Conservation (phyloP, 345 rosid genomes). For the Excoecaria agallocha region DNA sequence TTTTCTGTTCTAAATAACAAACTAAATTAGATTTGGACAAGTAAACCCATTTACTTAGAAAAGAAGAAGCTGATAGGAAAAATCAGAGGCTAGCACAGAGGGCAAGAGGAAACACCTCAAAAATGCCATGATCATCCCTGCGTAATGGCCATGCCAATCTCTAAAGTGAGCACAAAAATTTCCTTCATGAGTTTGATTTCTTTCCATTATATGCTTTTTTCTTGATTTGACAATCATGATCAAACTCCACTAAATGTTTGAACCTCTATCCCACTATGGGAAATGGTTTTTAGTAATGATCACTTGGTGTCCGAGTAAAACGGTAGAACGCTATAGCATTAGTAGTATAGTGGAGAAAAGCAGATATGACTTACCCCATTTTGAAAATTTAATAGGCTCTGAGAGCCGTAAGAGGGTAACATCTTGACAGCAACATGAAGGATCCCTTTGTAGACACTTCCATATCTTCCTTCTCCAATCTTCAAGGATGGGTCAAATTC, state of each 20-base stretch:
- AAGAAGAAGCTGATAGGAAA: background rate
- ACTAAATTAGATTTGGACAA: background rate
- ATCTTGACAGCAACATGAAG: slow-evolving; percentile 83
- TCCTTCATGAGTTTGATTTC: background rate
- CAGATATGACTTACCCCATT: slow-evolving; percentile 46
- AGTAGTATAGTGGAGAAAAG: background rate
- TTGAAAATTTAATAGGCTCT: slow-evolving; percentile 51
- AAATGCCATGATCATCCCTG: background rate
- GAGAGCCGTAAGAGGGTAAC: slow-evolving; percentile 77
- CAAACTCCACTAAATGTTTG: background rate
- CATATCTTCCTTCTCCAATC: slow-evolving; percentile 81
- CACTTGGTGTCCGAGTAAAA: background rate
- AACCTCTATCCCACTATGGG: background rate
- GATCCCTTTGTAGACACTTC: slow-evolving; percentile 70
- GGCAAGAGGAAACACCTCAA: background rate
- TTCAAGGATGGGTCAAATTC: slow-evolving; percentile 70
- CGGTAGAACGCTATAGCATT: background rate
- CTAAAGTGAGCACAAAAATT: background rate
- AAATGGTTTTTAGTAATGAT: background rate
- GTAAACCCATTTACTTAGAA: background rate
- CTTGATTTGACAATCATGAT: background rate
- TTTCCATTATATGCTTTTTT: background rate
- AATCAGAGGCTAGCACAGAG: background rate
- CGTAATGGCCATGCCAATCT: background rate
- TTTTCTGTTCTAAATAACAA: background rate